Base-by-base conservation (phyloP, 768 basidiomycete genomes). In the Leucogyrophana mollusca region DNA sequence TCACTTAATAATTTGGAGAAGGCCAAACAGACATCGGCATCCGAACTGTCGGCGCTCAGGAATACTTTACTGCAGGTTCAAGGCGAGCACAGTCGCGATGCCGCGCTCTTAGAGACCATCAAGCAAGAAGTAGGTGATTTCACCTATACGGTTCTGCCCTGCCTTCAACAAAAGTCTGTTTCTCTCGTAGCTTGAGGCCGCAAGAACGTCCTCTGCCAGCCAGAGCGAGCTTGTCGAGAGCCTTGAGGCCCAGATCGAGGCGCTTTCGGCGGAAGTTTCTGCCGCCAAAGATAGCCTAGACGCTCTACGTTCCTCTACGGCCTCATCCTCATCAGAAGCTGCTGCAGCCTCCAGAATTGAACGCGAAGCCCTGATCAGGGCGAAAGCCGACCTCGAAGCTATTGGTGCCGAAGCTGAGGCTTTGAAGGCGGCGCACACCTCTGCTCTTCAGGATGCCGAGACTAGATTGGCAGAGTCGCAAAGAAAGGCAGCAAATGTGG, bases 321-420 rank as follows among this genome's bases (percentile, higher is more conserved):
- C 73, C 11, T 64, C 74, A 5, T 68, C 72, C 11, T 59, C 68
- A 3, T 64, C 72, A 1, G 72, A 70, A 22, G 71, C 76, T 0
- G 62, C 73, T 1, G 70, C 73, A 13, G 78, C 80, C 13, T 79
- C 79, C n/a, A 71, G 77, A 35, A 65, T 73, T 33, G 83, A 89
- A 50, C 83, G 73, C 16, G 83, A 83, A 55, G 79, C 80, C 17
- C 71, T 89, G 22, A 56, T 79, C 16, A 81, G 81, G 56, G 83
- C 81, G 10, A 80, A 82, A 53, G 77, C 75, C 2, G 78, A 88
- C 43, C 69, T 88, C 27, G 76, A 75, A 34, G 68, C 77, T 4
- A 71, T 83, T 25, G 64, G 75, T 45, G 69, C 70, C 9, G 85
- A 87, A 64, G 64, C 66, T 0, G 73, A 74, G 9, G 65, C 68